These are phyloP conservation scores for Tylopilus orsonianus DNA, from an alignment of 1,284 basidiomycete species.

Conservation along the genomic window DNA sequence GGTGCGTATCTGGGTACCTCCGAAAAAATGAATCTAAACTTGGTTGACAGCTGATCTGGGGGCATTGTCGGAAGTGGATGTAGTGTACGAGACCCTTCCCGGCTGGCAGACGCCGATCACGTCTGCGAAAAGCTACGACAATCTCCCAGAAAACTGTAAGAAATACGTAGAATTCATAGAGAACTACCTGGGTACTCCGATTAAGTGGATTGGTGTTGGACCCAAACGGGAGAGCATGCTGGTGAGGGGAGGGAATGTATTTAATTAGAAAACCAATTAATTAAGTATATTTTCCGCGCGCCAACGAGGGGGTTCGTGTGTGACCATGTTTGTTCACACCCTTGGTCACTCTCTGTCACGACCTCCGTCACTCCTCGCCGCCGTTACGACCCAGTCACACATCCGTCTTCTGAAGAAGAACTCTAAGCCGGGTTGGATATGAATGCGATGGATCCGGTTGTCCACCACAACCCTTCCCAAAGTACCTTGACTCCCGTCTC, in stretches of 20 bases:
- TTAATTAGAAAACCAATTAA: constrained; percentile 22
- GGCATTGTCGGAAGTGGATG: constrained; percentile 77
- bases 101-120: constrained; percentile 62
- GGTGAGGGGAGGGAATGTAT: constrained; percentile 6
- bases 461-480: constrained; percentile 32
- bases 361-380: constrained; percentile 37
- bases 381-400: constrained; percentile 37
- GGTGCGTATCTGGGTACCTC: constrained; percentile 47
- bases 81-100: constrained; percentile 87
- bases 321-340: constrained; percentile 32
- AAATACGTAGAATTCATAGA: constrained; percentile 92
- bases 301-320: constrained; percentile 18
- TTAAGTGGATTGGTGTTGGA: constrained; percentile 93
- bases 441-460: constrained; percentile 38
- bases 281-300: constrained; percentile 25
- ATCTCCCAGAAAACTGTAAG: constrained; percentile 84
- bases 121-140: constrained; percentile 58
- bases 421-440: constrained; percentile 16
- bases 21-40: constrained; percentile 7
- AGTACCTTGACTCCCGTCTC: constrained; percentile 32
- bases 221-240: constrained; percentile 63
- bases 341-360: constrained; percentile 46
- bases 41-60: constrained; percentile 75
- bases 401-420: constrained; percentile 19
- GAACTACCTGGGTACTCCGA: constrained; percentile 71